phyloP scores from a whole-genome alignment of 2,329 filamentous ascomycete genomes.

The Colletotrichum liaoningense region DNA sequence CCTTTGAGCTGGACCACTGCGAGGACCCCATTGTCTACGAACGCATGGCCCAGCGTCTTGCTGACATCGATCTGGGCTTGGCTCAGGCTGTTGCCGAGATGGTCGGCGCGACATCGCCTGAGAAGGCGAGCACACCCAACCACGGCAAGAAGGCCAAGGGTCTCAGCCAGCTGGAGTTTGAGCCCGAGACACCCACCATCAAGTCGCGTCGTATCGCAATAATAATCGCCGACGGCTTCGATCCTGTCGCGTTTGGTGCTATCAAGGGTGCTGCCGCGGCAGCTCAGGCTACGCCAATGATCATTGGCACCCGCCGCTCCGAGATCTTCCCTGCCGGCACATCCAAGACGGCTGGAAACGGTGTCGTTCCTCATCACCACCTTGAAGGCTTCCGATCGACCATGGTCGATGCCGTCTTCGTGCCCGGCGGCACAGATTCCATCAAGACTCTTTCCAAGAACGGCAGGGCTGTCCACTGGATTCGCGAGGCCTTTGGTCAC shows the following conservation, averaged over 20 bases:
- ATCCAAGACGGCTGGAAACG: constrained; percentile 61
- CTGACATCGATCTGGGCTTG: constrained; percentile 78
- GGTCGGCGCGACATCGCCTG: constrained; percentile 73
- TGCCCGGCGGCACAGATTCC: constrained; percentile 77
- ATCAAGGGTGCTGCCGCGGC: constrained; percentile 73
- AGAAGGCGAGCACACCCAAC: constrained; percentile 65
- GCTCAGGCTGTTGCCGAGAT: constrained; percentile 76
- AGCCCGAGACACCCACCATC: constrained; percentile 73
- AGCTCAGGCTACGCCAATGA: constrained; percentile 74
- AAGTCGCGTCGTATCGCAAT: constrained; percentile 79
- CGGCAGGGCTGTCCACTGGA: constrained; percentile 80
- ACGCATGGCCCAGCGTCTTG: constrained; percentile 73
- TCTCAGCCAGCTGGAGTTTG: constrained; percentile 77
- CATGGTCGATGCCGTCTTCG: constrained; percentile 83
- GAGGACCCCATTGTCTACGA: constrained; percentile 83
- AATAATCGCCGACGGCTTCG: constrained; percentile 82
- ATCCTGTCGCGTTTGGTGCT: constrained; percentile 71
- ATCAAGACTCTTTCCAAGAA: constrained; percentile 73
- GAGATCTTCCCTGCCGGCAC: constrained; percentile 72
- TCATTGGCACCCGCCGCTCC: constrained; percentile 77
- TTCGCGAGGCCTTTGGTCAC: constrained; percentile 85
- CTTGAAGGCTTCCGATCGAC: constrained; percentile 83
- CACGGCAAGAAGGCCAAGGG: constrained; percentile 75
- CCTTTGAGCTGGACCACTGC: constrained; percentile 84
- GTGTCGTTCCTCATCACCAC: constrained; percentile 78